Percentiles rank a stretch among this genome's conserved stretches.
These are phyloP conservation scores for Plantago ovata DNA, from an alignment of 257 asterid genomes.

Conservation along the genomic window DNA sequence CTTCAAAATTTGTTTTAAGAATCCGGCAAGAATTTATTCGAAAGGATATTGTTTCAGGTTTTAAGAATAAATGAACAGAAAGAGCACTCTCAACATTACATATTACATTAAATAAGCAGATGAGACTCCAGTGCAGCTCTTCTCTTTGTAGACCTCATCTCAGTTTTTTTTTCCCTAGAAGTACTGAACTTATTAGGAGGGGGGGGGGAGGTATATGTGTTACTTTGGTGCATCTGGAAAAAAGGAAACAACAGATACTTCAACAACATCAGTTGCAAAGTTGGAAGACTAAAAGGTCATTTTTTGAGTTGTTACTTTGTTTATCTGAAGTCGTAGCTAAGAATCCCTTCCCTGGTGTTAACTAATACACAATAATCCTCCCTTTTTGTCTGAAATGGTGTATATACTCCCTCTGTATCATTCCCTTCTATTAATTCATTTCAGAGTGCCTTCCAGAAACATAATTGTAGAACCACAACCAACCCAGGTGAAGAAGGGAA, in stretches of 20 bases:
- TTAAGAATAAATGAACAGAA: slow-evolving; percentile 7
- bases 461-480: too few species aligned
- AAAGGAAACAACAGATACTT: too few species aligned
- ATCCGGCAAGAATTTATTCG: not conserved
- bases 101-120: not conserved
- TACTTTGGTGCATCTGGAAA: not conserved
- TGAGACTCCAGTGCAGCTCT: slow-evolving; percentile 1
- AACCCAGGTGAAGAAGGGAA: not conserved
- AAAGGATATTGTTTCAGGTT: not conserved
- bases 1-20: not conserved
- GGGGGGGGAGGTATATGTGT: not conserved
- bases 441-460: too few species aligned
- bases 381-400: too few species aligned
- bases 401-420: too few species aligned
- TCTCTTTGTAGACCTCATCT: slow-evolving; percentile 14
- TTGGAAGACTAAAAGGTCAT: too few species aligned
- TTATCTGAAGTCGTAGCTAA: too few species aligned
- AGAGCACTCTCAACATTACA: not conserved
- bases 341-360: too few species aligned
- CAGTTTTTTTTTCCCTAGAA: not conserved
- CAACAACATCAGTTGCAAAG: too few species aligned
- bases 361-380: too few species aligned
- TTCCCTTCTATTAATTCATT: too few species aligned
- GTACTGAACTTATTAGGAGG: not conserved
- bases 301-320: too few species aligned